A percentile compares a stretch with the other conserved stretches of the same genome.
These are phyloP conservation scores for Echeveria elegans DNA, from an alignment of 164 flowering plant genomes.

Conservation along the genomic window DNA sequence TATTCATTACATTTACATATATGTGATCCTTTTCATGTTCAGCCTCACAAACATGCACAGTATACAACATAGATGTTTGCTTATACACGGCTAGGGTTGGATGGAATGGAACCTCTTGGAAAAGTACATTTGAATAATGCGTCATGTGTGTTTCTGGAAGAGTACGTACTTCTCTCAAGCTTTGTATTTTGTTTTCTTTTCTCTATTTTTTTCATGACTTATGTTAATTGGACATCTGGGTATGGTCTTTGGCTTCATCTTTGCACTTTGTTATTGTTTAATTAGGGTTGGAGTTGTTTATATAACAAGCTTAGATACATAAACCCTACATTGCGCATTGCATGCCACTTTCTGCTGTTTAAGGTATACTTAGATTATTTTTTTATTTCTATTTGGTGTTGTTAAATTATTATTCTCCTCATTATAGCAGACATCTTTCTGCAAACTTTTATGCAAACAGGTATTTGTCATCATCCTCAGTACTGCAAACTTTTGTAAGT, in stretches of 20 bases:
- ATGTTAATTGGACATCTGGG: background rate
- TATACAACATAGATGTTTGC: background rate
- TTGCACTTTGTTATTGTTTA: no score
- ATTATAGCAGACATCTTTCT: slow-evolving; percentile 4
- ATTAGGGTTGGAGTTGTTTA: no score
- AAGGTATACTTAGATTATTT: background rate
- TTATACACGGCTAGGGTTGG: background rate
- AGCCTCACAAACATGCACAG: background rate
- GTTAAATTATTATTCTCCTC: background rate
- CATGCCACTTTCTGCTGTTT: background rate
- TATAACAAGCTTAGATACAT: background rate
- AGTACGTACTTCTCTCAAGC: no score
- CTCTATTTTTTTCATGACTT: background rate
- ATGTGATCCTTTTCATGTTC: background rate
- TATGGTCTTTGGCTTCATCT: no score
- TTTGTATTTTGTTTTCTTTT: no score
- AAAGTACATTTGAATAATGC: background rate
- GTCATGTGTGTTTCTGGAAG: background rate
- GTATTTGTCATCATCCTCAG: background rate
- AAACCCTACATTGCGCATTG: background rate
- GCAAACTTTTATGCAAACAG: background rate
- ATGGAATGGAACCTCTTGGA: background rate
- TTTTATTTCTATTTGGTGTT: background rate
- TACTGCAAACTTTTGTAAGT: background rate
- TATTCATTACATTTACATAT: background rate